A percentile compares a stretch with the other conserved stretches of the same genome.
These are phyloP conservation scores for Petunia hybrid DNA, from an alignment of 305 asterid species.

Conservation along the genomic window DNA sequence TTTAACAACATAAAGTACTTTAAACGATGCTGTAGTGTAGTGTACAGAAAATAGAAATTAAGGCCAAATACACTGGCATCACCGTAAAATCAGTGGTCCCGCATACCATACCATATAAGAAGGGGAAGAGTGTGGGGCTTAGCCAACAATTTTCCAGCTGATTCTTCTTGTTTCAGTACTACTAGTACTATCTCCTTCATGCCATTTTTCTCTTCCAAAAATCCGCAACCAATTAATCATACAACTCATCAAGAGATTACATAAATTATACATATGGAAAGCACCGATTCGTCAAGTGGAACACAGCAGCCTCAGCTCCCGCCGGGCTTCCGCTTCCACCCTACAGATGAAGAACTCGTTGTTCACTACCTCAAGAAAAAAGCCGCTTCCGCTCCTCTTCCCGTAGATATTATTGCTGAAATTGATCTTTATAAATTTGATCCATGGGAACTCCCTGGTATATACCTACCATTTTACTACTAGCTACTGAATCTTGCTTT, in stretches of 20 bases:
- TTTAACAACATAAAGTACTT: too few species aligned
- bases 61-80: not conserved
- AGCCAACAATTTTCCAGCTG: not conserved
- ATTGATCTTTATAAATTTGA: conserved; percentile 89
- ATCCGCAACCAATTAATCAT: not conserved
- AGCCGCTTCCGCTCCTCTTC: conserved; percentile 64
- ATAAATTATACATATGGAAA: conserved; percentile 50
- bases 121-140: not conserved
- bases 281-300: conserved; percentile 73
- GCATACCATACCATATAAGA: not conserved
- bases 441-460: conserved; percentile 92
- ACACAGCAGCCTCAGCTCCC: conserved; percentile 79
- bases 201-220: conserved; percentile 9
- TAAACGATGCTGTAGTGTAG: too few species aligned
- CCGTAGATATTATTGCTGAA: conserved; percentile 77
- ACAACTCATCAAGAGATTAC: not conserved
- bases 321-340: conserved; percentile 88
- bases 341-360: conserved; percentile 83
- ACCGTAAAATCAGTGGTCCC: not conserved
- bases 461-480: not conserved
- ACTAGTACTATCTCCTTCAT: not conserved
- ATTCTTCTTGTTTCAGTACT: not conserved
- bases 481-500: not conserved
- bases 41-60: not conserved
- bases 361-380: conserved; percentile 84